Evolutionary conservation across 2,329 filamentous ascomycete genomes (phyloP), one percentile per base, ranked within the genome.

Genomic region (Colletotrichum melonis): DNA sequence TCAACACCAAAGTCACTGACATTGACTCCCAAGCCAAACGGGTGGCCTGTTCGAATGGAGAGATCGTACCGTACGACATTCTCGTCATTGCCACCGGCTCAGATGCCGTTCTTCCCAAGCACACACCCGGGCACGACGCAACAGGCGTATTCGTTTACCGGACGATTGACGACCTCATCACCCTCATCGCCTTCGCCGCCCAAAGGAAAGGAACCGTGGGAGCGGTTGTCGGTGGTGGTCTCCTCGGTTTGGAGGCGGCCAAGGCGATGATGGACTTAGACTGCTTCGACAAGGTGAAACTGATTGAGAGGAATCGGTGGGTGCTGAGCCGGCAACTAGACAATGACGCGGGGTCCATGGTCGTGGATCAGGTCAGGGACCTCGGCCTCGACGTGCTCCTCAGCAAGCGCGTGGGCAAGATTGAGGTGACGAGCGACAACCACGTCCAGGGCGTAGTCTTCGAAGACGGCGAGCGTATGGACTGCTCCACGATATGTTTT

Each of bases 181-280:
- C 88, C 56, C 88, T 98, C 4, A 97, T 98, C 69, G 85, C 87
- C 1, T 97, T 93, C 79, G 91, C 94, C 0, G 87, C 90, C 1
- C 85, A 86, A 12, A 89, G 90, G 67, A 93, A 91, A 76, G 94
- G 91, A 5, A 90, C 91, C 2, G 89, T 89, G 2, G 95, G 93
- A 0, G 89, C 91, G 5, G 94, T 97, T 0, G 93, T 98, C 4
- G 95, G 95, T 28, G 95, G 95, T 65, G 95, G 95, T 1, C 82
- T 98, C 28, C 87, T 98, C 0, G 95, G 95, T 0, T 88, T 98
- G 0, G 95, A 98, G 83, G 95, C 95, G 2, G 95, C 94, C 42
- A 97, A 97, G 78, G 95, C 95, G 2, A 95, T 98, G 94, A 92
- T 95, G 85, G 95, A 97, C 79, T 85, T 98, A 9, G 88, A 93